Evolutionary conservation across 345 rosid genomes (phyloP).

Genomic region (Salix suchowensis): DNA sequence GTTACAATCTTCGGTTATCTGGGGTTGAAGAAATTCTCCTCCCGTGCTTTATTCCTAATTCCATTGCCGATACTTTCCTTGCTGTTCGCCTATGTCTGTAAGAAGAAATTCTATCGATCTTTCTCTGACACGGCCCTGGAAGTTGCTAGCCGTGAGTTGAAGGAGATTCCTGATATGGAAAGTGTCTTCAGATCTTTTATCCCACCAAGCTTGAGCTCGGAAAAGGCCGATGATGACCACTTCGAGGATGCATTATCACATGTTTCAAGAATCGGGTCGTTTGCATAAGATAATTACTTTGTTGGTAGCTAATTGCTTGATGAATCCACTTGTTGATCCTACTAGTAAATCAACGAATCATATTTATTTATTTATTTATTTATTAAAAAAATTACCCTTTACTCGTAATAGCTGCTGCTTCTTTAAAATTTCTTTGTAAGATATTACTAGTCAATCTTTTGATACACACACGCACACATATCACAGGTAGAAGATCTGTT

Average conservation of each 20-base stretch:
- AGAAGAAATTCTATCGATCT: conserved; percentile 58
- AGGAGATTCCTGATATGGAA: conserved; percentile 61
- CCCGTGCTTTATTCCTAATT: conserved; percentile 28
- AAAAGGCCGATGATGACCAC: conserved; percentile 56
- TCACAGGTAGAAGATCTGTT: no score
- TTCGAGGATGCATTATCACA: conserved; percentile 64
- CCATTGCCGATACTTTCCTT: conserved; percentile 49
- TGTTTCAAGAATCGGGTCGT: conserved; percentile 30
- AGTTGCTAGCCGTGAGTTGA: conserved; percentile 52
- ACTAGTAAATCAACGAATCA: no score
- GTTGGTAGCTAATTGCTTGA: no score
- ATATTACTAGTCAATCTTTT: no score
- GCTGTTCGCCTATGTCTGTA: conserved; percentile 54
- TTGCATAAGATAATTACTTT: conserved; percentile 21
- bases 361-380: no score
- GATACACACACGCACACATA: no score
- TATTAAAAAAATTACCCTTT: no score
- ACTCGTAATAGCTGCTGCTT: no score
- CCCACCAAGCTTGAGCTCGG: conserved; percentile 61
- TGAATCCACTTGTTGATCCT: background rate
- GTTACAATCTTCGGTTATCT: conserved; percentile 66
- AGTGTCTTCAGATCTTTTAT: conserved; percentile 49
- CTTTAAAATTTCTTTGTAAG: no score
- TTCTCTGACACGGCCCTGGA: conserved; percentile 63
- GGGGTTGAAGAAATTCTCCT: conserved; percentile 46